Conservation (phyloP, 495 filamentous ascomycete species). For the Aspergillus panamensis region DNA sequence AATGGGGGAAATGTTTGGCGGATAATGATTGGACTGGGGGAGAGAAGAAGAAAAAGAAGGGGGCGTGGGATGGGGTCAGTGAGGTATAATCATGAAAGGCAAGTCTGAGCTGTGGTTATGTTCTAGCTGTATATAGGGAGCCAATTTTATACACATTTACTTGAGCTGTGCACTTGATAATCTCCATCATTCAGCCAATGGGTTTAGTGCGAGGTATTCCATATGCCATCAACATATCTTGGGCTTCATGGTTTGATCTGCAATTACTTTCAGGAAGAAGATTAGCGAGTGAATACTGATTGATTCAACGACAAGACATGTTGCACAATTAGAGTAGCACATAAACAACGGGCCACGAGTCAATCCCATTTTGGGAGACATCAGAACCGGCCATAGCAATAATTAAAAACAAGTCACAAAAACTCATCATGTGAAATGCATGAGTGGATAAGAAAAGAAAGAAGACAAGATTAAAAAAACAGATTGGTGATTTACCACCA, state of each 20-base stretch:
- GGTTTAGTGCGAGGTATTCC: too few relatives aligned
- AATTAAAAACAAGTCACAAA: slow-evolving; percentile 23
- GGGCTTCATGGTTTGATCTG: too few relatives aligned
- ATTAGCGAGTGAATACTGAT: background rate
- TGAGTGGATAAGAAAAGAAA: slow-evolving; percentile 23
- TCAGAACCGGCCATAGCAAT: slow-evolving; percentile 49
- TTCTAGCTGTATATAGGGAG: background rate
- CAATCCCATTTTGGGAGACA: slow-evolving; percentile 51
- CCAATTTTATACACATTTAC: too few relatives aligned
- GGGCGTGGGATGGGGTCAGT: slow-evolving; percentile 28
- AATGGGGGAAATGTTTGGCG: slow-evolving; percentile 5
- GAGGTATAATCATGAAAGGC: slow-evolving; percentile 42
- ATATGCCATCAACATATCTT: too few relatives aligned
- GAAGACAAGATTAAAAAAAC: slow-evolving; percentile 20
- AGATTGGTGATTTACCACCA: slow-evolving; percentile 19
- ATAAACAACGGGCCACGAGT: slow-evolving; percentile 47
- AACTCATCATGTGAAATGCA: slow-evolving; percentile 17
- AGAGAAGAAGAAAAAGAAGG: slow-evolving; percentile 4
- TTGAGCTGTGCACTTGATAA: too few relatives aligned
- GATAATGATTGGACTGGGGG: slow-evolving; percentile 8
- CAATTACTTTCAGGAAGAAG: background rate
- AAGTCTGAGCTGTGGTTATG: slow-evolving; percentile 47
- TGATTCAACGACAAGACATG: background rate
- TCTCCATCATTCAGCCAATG: too few relatives aligned
- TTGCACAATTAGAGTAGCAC: slow-evolving; percentile 6